Conservation (phyloP, 805 yeast genomes). For the Yarrowia sp. region DNA sequence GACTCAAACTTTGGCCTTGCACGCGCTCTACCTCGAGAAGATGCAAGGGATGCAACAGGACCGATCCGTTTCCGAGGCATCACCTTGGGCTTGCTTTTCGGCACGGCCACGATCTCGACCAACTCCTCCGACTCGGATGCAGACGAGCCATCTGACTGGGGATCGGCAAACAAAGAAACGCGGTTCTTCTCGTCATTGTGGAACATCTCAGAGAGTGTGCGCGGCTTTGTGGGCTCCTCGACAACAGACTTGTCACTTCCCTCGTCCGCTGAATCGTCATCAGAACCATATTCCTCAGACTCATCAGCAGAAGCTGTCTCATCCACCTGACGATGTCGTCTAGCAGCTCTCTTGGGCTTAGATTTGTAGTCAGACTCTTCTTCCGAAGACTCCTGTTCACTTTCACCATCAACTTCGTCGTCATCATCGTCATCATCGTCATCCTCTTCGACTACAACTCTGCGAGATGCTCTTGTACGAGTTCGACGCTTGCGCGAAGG, state of each 20-base stretch:
- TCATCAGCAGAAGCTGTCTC: not conserved
- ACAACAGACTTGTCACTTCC: not conserved
- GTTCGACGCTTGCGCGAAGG: not conserved
- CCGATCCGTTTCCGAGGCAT: not conserved
- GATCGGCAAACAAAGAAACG: not conserved
- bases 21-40: not conserved
- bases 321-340: no score
- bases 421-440: not conserved
- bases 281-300: not conserved
- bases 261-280: not conserved
- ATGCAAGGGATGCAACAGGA: not conserved
- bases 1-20: not conserved
- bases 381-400: not conserved
- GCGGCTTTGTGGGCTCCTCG: not conserved
- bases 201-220: not conserved
- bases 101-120: slow-evolving; percentile 10
- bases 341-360: no score
- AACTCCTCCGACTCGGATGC: not conserved
- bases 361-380: no score
- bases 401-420: not conserved
- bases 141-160: not conserved
- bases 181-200: not conserved
- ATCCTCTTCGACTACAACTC: not conserved
- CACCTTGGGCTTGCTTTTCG: not conserved
- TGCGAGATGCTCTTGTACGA: not conserved